Base-by-base conservation (phyloP, 148 eudicot genomes). In the Rhododendron kiyosumense region DNA sequence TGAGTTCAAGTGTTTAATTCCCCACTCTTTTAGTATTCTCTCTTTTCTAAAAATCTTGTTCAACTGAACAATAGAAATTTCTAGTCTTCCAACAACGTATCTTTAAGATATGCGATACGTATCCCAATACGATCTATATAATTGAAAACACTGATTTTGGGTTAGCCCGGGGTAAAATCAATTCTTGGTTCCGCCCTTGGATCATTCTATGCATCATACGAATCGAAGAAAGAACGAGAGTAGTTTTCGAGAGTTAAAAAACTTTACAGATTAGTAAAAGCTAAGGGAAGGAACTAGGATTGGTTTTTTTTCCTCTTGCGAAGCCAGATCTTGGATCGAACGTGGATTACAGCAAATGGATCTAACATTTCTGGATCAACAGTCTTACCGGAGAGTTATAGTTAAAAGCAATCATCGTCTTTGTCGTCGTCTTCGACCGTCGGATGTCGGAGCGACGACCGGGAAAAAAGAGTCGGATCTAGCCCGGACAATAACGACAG, bases 231-330 rank as follows among this genome's bases (percentile, higher is more conserved):
- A 41, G 3, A 24, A 48, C 32, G n/a, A 65, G 52, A 79, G 2
- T 5, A 57, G 28, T 18, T 75, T 5, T 57, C 14, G 2, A 85
- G 28, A 11, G 34, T 38, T 59, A 26, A 2, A 74, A 46, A 11
- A 83, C 30, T 65, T 57, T 32, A 46, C 88, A 28, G 54, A 86
- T 5, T 26, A 17, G 69, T 17, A 63, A 24, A 74, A 32, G 6
- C 17, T 45, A 82, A n/a, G 78, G 49, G 28, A 65, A 87, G 34
- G 79, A 71, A 30, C 32, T 3, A 24, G 51, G 28, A 52, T 24
- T 22, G 28, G 73, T 1, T 0, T 79, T 90, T 93, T 93, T 93
- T 93, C 59, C 96, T 90, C 85, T 93, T 92, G 38, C 90, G 94
- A 41, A 93, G 90, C 92, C 91, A 93, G 57, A 90, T 86, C 87